These are phyloP conservation scores for Yamadazyma pseudoaaseri DNA, from an alignment of 1,139 yeast genomes.

Conservation along the genomic window DNA sequence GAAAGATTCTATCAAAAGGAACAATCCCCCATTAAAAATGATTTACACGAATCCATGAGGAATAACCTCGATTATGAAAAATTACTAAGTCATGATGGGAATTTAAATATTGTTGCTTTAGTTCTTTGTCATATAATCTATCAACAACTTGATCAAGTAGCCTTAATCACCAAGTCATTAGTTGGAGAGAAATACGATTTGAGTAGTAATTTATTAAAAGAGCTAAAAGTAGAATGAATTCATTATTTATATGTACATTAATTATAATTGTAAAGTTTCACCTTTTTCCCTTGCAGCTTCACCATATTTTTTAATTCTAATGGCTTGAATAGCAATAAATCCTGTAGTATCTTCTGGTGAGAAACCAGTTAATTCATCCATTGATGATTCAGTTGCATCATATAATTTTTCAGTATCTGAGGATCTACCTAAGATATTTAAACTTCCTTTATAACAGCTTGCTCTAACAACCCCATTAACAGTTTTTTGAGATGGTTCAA, in stretches of 20 bases:
- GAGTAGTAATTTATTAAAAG: slow-evolving; percentile 3
- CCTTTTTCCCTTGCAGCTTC: slow-evolving; percentile 87
- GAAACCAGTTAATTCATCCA: slow-evolving; percentile 98
- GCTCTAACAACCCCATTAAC: slow-evolving; percentile 97
- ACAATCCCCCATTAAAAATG: too few relatives aligned
- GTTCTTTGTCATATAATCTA: slow-evolving; percentile 33
- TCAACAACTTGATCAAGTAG: slow-evolving; percentile 30
- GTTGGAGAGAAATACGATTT: slow-evolving; percentile 39
- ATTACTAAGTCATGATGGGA: slow-evolving; percentile 35
- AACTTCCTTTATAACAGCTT: slow-evolving; percentile 87
- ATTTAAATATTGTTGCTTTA: slow-evolving; percentile 27
- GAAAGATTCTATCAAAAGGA: slow-evolving; percentile 24
- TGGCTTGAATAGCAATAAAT: slow-evolving; percentile 95
- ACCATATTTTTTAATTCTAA: slow-evolving; percentile 97
- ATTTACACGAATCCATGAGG: slow-evolving; percentile 18
- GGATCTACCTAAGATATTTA: slow-evolving; percentile 86
- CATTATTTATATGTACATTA: neutral
- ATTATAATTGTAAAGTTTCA: slow-evolving; percentile 35
- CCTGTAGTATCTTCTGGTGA: slow-evolving; percentile 97
- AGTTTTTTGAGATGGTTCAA: slow-evolving; percentile 88
- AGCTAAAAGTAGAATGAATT: slow-evolving; percentile 6
- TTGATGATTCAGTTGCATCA: slow-evolving; percentile 96
- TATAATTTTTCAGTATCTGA: slow-evolving; percentile 93
- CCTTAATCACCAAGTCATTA: slow-evolving; percentile 29
- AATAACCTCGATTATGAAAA: slow-evolving; percentile 26